Conservation (phyloP, 2,329 filamentous ascomycete species). For the Arthroderma sp. region DNA sequence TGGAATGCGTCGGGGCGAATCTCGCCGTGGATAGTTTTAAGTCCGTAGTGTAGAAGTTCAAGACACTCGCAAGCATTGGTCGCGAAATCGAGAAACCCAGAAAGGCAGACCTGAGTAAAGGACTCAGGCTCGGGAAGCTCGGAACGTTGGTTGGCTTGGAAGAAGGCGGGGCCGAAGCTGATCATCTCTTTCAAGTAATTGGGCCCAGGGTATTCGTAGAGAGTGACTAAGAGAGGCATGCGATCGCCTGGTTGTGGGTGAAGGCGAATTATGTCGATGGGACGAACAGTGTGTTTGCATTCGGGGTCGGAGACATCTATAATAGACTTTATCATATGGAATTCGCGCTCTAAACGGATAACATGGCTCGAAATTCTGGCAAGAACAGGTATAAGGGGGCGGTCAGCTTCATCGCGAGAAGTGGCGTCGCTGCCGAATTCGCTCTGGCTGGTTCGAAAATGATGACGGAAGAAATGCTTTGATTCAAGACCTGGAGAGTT, state of each 20-base stretch:
- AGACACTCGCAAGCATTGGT: slow-evolving; percentile 76
- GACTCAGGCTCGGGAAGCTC: slow-evolving; percentile 35
- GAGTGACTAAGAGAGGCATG: slow-evolving; percentile 58
- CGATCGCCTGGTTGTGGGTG: slow-evolving; percentile 56
- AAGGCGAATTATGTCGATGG: slow-evolving; percentile 65
- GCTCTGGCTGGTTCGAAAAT: slow-evolving; percentile 41
- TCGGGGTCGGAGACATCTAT: slow-evolving; percentile 58
- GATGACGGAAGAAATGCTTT: slow-evolving; percentile 27
- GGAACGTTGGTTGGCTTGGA: slow-evolving; percentile 41
- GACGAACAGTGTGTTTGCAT: slow-evolving; percentile 63
- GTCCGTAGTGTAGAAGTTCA: slow-evolving; percentile 80
- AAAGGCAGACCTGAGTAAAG: slow-evolving; percentile 52
- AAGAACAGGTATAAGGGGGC: slow-evolving; percentile 50
- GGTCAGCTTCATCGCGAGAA: slow-evolving; percentile 27
- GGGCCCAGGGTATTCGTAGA: slow-evolving; percentile 64
- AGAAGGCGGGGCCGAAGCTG: slow-evolving; percentile 66
- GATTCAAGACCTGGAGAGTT: slow-evolving; percentile 31
- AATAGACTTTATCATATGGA: slow-evolving; percentile 65
- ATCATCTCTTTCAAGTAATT: slow-evolving; percentile 61
- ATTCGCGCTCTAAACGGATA: slow-evolving; percentile 74
- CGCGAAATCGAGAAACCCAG: slow-evolving; percentile 77
- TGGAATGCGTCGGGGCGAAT: slow-evolving; percentile 85
- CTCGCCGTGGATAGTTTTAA: slow-evolving; percentile 79
- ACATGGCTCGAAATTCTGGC: slow-evolving; percentile 73
- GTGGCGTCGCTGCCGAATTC: slow-evolving; percentile 33